Conservation (phyloP, 2,329 filamentous ascomycete species). For the Stachybotrys elegans region DNA sequence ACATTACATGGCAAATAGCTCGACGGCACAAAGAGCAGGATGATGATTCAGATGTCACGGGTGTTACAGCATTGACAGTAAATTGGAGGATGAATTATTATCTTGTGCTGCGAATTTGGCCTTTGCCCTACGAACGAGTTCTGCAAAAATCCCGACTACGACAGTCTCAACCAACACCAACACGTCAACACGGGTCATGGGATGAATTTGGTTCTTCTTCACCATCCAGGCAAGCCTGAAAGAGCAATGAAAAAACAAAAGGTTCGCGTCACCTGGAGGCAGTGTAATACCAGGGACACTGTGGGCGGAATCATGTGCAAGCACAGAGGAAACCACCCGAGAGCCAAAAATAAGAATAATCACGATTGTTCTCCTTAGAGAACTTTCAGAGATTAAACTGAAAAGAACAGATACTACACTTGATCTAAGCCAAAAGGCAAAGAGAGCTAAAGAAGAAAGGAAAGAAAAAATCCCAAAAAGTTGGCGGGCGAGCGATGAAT, state of each 20-base stretch:
- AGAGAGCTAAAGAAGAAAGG: constrained; percentile 36
- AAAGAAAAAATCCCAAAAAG: constrained; percentile 19
- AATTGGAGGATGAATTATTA: too few species aligned
- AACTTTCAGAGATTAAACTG: constrained; percentile 94
- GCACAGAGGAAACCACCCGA: constrained; percentile 32
- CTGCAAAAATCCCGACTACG: too few species aligned
- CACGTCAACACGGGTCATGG: too few species aligned
- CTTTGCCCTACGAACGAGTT: too few species aligned
- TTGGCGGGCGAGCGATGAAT: constrained; percentile 6
- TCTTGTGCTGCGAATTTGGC: too few species aligned
- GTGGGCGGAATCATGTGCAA: constrained; percentile 34
- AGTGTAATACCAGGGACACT: constrained; percentile 42
- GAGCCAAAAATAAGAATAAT: constrained; percentile 68
- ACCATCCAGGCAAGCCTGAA: constrained; percentile 30
- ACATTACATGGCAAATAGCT: too few species aligned
- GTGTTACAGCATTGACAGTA: too few species aligned
- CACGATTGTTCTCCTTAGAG: constrained; percentile 65
- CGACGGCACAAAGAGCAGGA: too few species aligned
- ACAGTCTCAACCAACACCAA: too few species aligned
- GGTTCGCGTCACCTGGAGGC: constrained; percentile 38
- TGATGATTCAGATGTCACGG: too few species aligned
- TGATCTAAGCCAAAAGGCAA: constrained; percentile 74
- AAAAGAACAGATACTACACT: constrained; percentile 97
- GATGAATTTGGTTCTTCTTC: constrained; percentile 52
- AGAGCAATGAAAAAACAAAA: constrained; percentile 33